A percentile compares a stretch with the other conserved stretches of the same genome.
Conservation (phyloP, 106 monocot genomes). For the Allium fistulosum region DNA sequence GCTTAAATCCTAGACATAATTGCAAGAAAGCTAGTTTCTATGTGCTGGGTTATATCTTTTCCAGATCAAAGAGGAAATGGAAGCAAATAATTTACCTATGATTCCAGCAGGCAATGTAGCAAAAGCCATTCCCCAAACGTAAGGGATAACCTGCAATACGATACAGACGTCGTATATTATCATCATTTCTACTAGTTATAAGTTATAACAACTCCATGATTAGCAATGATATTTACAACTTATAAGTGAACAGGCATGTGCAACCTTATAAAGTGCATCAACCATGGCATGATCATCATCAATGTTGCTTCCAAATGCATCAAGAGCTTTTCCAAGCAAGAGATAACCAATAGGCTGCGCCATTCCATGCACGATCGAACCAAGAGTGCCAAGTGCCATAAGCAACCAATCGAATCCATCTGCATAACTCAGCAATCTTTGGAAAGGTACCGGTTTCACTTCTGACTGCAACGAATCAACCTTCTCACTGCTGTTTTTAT, state of each 20-base stretch:
- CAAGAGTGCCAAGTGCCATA: conserved; percentile 31
- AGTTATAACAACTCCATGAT: too few species aligned
- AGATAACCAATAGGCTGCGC: conserved; percentile 31
- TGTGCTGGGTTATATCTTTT: too few species aligned
- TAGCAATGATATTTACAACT: too few species aligned
- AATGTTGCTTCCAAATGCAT: conserved; percentile 30
- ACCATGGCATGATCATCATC: conserved; percentile 11
- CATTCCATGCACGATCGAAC: conserved; percentile 32
- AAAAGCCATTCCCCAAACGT: conserved; percentile 44
- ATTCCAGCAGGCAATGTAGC: conserved; percentile 45
- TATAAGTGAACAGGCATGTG: too few species aligned
- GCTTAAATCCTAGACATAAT: too few species aligned
- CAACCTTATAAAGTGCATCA: conserved; percentile 1
- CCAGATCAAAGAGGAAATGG: background rate
- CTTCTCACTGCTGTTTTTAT: background rate
- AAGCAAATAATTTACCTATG: conserved; percentile 12
- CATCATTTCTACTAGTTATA: too few species aligned
- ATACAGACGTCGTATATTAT: background rate
- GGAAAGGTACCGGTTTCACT: conserved; percentile 6
- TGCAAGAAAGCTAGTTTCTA: too few species aligned
- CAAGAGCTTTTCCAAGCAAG: conserved; percentile 34
- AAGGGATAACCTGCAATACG: conserved; percentile 29
- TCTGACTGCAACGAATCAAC: background rate
- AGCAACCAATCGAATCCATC: conserved; percentile 25
- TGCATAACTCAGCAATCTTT: conserved; percentile 20